Evolutionary conservation across 1,139 yeast species (phyloP), one percentile per base, ranked within the genome.

Genomic region (Suhomyces bribrorum): DNA sequence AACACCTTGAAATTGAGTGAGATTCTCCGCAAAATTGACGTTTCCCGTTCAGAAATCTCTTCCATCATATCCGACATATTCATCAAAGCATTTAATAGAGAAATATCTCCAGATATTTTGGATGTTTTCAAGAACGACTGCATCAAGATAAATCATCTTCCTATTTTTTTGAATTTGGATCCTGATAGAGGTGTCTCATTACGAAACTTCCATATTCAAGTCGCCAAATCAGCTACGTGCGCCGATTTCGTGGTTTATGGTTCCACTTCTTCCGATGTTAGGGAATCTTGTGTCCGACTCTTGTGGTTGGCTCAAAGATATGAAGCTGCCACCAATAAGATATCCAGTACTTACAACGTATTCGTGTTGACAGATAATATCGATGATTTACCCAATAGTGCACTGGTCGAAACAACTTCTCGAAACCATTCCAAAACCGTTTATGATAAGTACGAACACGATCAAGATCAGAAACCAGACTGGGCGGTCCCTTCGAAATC

Each of bases 161-260:
- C 87, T 0, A 54, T 65, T 2, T 81, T 83, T 47, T 61, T 72
- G 36, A 70, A 79, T 42, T 54, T 79, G 48, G 86, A 81, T 48
- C 90, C 94, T 1, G 77, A 70, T 37, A 62, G 71, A 23, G 94
- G 92, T 11, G 79, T 84, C 3, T 80, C 86, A 6, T 66, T 85
- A 34, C 71, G 95, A 44, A 86, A 86, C 56, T 87, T 85, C 57
- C 85, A 83, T 49, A 81, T 82, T 41, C 96, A 86, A 60, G 86
- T 79, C 7, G 74, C 86, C 15, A 86, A 85, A 53, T 65, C 80
- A 54, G 83, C 88, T 7, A 68, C 75, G 13, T 69, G 85, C 23
- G 77, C 90, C 0, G 95, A 86, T 54, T 75, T 86, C 41, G 64
- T 83, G 17, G 77, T 86, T 11, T 87, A 86, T 54, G 57, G 64